Conservation (phyloP, 1,284 basidiomycete species). For the Baeospora myosura region DNA sequence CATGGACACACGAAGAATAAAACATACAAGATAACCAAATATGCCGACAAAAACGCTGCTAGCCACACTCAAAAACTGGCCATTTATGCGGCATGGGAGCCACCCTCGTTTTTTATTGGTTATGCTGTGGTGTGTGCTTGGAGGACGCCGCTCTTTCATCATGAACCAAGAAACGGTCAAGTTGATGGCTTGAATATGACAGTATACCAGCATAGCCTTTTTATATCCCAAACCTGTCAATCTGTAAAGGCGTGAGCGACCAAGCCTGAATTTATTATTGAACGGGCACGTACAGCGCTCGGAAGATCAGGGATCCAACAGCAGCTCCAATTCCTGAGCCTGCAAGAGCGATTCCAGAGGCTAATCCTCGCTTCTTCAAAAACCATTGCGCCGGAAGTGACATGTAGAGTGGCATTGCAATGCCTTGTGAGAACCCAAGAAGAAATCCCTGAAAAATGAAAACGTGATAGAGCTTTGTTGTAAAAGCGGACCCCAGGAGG, state of each 20-base stretch:
- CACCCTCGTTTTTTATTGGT: conserved; percentile 15
- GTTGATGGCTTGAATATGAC: conserved; percentile 14
- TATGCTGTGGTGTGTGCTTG: conserved; percentile 10
- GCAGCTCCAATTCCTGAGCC: conserved; percentile 20
- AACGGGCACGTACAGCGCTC: conserved; percentile 14
- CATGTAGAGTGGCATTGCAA: conserved; percentile 21
- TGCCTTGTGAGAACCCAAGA: conserved; percentile 18
- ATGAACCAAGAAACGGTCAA: conserved; percentile 18
- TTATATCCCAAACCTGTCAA: conserved; percentile 17
- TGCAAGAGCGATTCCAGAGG: conserved; percentile 19
- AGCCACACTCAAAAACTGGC: conserved; percentile 16
- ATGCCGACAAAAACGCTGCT: conserved; percentile 18
- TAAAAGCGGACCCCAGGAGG: conserved; percentile 18
- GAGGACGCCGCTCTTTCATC: conserved; percentile 18
- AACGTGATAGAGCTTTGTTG: conserved; percentile 18
- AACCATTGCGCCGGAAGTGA: conserved; percentile 22
- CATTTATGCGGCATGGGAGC: conserved; percentile 16
- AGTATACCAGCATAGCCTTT: conserved; percentile 18
- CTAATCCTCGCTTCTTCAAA: conserved; percentile 16
- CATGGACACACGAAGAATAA: background rate
- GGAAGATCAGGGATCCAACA: conserved; percentile 16
- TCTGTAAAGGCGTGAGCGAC: conserved; percentile 6
- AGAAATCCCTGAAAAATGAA: conserved; percentile 21
- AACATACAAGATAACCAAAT: conserved; percentile 18
- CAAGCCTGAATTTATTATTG: background rate